phyloP scores from a whole-genome alignment of 1,284 basidiomycete genomes.

The Cystobasidium sp. region DNA sequence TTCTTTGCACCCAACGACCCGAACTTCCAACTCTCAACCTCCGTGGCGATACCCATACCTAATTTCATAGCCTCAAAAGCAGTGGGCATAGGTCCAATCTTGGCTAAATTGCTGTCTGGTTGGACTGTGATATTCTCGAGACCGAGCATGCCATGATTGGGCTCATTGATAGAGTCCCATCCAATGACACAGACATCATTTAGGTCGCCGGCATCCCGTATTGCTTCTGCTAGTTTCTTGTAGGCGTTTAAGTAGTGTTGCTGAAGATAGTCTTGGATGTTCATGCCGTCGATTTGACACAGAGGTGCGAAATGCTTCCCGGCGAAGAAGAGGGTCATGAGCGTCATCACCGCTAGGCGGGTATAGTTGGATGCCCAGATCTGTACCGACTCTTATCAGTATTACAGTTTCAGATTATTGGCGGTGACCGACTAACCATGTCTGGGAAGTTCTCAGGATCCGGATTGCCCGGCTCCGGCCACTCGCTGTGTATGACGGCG shows the following conservation, averaged over 20 bases:
- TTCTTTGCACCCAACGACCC: constrained; percentile 76
- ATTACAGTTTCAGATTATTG: constrained; percentile 18
- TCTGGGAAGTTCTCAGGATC: constrained; percentile 77
- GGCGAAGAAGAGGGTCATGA: constrained; percentile 94
- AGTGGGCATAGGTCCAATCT: constrained; percentile 78
- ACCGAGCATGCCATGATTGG: constrained; percentile 83
- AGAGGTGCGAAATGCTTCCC: constrained; percentile 86
- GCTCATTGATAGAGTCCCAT: constrained; percentile 97
- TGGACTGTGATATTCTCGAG: constrained; percentile 63
- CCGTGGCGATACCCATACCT: constrained; percentile 83
- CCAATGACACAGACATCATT: constrained; percentile 87
- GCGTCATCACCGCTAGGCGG: constrained; percentile 80
- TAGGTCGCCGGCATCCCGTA: constrained; percentile 72
- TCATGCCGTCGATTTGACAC: constrained; percentile 86
- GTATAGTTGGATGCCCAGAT: constrained; percentile 97
- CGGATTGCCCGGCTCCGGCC: constrained; percentile 66
- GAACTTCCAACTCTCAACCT: constrained; percentile 84
- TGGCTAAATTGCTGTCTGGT: constrained; percentile 60
- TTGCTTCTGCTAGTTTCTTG: constrained; percentile 72
- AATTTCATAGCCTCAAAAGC: constrained; percentile 81
- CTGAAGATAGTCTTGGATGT: constrained; percentile 94
- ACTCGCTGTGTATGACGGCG: constrained; percentile 87
- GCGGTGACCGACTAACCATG: constrained; percentile 63
- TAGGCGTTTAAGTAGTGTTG: constrained; percentile 80
- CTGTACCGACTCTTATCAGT: constrained; percentile 1